These are phyloP conservation scores for Fusarium incarnatum DNA, from an alignment of 2,329 filamentous ascomycete species.

Conservation along the genomic window DNA sequence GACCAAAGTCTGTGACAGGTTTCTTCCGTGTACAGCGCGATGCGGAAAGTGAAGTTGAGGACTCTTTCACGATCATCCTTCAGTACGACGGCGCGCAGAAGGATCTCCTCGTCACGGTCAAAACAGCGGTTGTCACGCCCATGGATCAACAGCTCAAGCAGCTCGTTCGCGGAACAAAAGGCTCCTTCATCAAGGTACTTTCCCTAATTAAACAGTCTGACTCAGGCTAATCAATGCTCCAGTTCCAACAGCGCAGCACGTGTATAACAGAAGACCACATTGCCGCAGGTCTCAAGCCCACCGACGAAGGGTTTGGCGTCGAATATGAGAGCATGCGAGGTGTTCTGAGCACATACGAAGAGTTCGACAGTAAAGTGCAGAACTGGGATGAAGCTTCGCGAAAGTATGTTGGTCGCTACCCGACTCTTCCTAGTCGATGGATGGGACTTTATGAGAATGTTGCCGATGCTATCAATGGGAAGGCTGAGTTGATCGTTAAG, in stretches of 20 bases:
- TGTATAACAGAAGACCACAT: conserved; percentile 49
- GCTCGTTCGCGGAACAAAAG: conserved; percentile 37
- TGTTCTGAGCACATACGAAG: conserved; percentile 52
- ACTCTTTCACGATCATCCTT: conserved; percentile 67
- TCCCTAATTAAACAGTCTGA: no score
- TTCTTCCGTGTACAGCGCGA: conserved; percentile 40
- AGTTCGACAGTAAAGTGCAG: conserved; percentile 51
- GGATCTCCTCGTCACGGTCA: conserved; percentile 39
- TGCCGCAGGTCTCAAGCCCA: conserved; percentile 17
- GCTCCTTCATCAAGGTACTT: conserved; percentile 36
- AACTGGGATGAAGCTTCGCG: conserved; percentile 47
- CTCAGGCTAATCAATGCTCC: conserved; percentile 47
- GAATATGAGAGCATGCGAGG: conserved; percentile 40
- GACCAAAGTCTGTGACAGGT: conserved; percentile 36
- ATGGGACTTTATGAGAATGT: conserved; percentile 57
- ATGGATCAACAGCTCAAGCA: conserved; percentile 36
- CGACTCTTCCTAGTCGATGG: conserved; percentile 55
- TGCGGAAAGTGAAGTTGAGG: conserved; percentile 52
- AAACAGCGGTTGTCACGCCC: conserved; percentile 32
- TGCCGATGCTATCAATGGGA: conserved; percentile 52
- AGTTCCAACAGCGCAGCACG: conserved; percentile 60
- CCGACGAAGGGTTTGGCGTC: conserved; percentile 32
- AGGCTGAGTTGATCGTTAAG: conserved; percentile 54
- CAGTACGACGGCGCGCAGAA: conserved; percentile 62
- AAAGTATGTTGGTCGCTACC: conserved; percentile 53